phyloP scores from a whole-genome alignment of 352 stramenopile species.

The Globisporangium radiosum region DNA sequence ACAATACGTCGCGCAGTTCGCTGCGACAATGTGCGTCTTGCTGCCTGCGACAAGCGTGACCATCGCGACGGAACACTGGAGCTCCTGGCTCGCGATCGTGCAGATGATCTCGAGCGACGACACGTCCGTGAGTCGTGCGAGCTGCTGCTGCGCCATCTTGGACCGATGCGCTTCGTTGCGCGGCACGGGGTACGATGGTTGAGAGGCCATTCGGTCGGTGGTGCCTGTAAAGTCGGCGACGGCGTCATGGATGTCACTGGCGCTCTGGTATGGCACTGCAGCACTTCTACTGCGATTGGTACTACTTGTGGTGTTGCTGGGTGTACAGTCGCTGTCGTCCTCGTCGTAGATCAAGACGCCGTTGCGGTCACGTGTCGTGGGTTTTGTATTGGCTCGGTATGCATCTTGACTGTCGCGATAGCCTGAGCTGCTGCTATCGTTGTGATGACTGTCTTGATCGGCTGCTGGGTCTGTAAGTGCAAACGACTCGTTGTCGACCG shows the following conservation, averaged over 20 bases:
- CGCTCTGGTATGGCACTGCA: too few relatives aligned
- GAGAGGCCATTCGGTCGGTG: neutral
- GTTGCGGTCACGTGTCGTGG: too few relatives aligned
- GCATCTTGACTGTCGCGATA: too few relatives aligned
- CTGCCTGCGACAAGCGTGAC: conserved; percentile 13
- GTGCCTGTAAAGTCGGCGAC: conserved; percentile 2
- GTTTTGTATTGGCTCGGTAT: too few relatives aligned
- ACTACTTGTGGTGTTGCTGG: too few relatives aligned
- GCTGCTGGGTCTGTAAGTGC: neutral
- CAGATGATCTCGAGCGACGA: conserved; percentile 22
- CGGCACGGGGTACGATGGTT: neutral
- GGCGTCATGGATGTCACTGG: too few relatives aligned
- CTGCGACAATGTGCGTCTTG: conserved; percentile 11
- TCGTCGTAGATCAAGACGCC: conserved; percentile 2
- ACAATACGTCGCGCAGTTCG: conserved; percentile 8
- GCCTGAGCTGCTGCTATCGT: too few relatives aligned
- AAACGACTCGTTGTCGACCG: conserved; percentile 4
- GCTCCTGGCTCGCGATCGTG: conserved; percentile 11
- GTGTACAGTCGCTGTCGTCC: neutral
- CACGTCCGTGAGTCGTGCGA: conserved; percentile 8
- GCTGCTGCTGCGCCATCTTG: conserved; percentile 11
- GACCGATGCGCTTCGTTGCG: conserved; percentile 11
- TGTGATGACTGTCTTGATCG: too few relatives aligned
- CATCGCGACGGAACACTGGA: conserved; percentile 13
- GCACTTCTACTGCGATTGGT: too few relatives aligned